Conservation (phyloP, 495 filamentous ascomycete species). For the Neurospora africana region DNA sequence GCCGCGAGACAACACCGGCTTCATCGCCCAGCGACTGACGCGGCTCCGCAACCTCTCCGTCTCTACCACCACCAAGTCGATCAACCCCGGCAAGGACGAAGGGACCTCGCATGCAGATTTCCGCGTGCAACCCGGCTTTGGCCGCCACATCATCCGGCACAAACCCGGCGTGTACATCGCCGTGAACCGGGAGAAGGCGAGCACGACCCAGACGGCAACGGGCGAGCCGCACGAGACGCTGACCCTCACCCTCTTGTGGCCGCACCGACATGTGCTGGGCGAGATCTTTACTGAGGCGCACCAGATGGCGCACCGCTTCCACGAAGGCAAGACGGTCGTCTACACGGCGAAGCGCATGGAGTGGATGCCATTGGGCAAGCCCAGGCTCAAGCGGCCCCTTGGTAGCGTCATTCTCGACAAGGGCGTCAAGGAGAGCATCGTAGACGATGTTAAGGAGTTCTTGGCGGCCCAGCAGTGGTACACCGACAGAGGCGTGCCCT, state of each 20-base stretch:
- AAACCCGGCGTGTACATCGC: slow-evolving; percentile 69
- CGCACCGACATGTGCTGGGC: slow-evolving; percentile 74
- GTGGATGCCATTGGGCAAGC: slow-evolving; percentile 80
- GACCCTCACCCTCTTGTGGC: slow-evolving; percentile 82
- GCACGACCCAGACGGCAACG: slow-evolving; percentile 55
- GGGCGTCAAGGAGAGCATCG: slow-evolving; percentile 77
- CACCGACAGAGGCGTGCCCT: slow-evolving; percentile 87
- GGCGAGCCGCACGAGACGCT: slow-evolving; percentile 91
- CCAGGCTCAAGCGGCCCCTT: slow-evolving; percentile 75
- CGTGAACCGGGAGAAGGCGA: slow-evolving; percentile 74
- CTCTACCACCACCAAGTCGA: slow-evolving; percentile 40
- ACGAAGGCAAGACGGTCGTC: slow-evolving; percentile 90
- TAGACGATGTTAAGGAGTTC: slow-evolving; percentile 79
- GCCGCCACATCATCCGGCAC: slow-evolving; percentile 76
- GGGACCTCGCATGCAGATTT: slow-evolving; percentile 70
- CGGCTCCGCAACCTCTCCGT: slow-evolving; percentile 40
- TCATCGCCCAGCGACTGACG: slow-evolving; percentile 36
- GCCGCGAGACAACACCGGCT: slow-evolving; percentile 49
- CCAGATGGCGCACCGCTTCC: slow-evolving; percentile 57
- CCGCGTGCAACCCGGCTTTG: slow-evolving; percentile 80
- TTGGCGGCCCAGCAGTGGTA: slow-evolving; percentile 76
- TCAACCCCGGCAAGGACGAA: slow-evolving; percentile 51
- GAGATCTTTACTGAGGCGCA: slow-evolving; percentile 80
- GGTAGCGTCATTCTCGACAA: slow-evolving; percentile 79
- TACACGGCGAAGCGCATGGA: slow-evolving; percentile 71